A percentile compares a stretch with the other conserved stretches of the same genome.
These are phyloP conservation scores for Coemansia sp. DNA, from an alignment of 192 early-diverging fungal species.

Conservation along the genomic window DNA sequence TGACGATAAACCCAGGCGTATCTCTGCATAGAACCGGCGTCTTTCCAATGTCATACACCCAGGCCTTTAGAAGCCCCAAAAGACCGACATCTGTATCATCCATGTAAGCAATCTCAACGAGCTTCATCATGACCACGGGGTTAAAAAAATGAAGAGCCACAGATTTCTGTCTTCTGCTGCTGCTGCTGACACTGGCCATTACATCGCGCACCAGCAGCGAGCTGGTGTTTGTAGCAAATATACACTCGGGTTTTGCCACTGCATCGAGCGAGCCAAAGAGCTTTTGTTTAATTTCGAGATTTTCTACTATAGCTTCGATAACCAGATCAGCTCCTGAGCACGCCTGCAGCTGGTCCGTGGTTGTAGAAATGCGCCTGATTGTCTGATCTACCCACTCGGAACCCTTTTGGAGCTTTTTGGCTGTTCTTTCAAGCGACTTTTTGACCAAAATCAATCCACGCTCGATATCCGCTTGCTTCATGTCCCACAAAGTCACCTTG, in stretches of 20 bases:
- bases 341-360: slow-evolving; percentile 63
- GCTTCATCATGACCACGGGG: slow-evolving; percentile 66
- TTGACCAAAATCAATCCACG: slow-evolving; percentile 78
- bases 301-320: slow-evolving; percentile 92
- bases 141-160: slow-evolving; percentile 69
- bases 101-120: slow-evolving; percentile 63
- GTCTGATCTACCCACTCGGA: slow-evolving; percentile 68
- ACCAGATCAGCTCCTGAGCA: slow-evolving; percentile 70
- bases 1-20: slow-evolving; percentile 66
- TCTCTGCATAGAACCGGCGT: slow-evolving; percentile 64
- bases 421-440: slow-evolving; percentile 72
- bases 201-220: slow-evolving; percentile 80
- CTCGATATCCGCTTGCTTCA: slow-evolving; percentile 62
- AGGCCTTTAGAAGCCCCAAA: slow-evolving; percentile 44
- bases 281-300: slow-evolving; percentile 75
- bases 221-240: slow-evolving; percentile 89
- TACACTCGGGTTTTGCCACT: slow-evolving; percentile 65
- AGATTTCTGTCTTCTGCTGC: slow-evolving; percentile 25
- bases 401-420: slow-evolving; percentile 75
- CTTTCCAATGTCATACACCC: slow-evolving; percentile 58
- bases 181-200: slow-evolving; percentile 31
- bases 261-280: slow-evolving; percentile 70
- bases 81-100: slow-evolving; percentile 36
- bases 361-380: slow-evolving; percentile 62
- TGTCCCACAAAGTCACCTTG: slow-evolving; percentile 81